Base-by-base conservation (phyloP, 768 basidiomycete genomes). In the Botryobasidium botryosum region DNA sequence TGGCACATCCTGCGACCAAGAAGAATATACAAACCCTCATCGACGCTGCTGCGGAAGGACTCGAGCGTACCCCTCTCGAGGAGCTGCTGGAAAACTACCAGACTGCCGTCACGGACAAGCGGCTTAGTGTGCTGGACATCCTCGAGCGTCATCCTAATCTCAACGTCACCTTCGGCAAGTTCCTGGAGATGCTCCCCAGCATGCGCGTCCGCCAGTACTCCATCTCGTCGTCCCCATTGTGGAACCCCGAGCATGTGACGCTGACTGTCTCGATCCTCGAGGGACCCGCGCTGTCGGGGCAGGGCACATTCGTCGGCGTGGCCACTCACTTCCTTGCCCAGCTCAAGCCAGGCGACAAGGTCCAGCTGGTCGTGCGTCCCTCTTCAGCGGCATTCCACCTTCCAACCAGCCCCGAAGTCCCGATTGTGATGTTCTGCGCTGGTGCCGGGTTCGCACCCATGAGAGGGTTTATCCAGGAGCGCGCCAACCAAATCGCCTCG, bases 401-500 rank as follows among this genome's bases (percentile, higher is more conserved):
- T 5, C 69, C 66, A 8, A 54, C 59, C 32, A 64, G 68, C 46
- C 59, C 60, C 2, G 21, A 42, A 4, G 53, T 59, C 15, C 66
- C 68, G 6, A 56, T 70, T 27, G 56, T 70, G 26, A 63, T 69
- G 59, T 65, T 67, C 51, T 65, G 63, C 28, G 66, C 67, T 18
- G 70, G 70, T 5, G 62, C 67, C 3, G 70, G 70, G 3, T 50
- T 71, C 12, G 64, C 70, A 3, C 70, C 70, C 1, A 66, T 71
- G 63, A 61, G 68, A 32, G 68, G 65, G 1, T 71, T 71, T 59
- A 60, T 71, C 33, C 69, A 70, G 53, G 70, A 70, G 49, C 62
- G 70, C 5, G 65, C 67, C 17, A 52, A 61, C 41, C 68, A 70
- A 53, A 67, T 65, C 54, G 54, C 56, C 23, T 59, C 64, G 6